Evolutionary conservation across 192 early-diverging fungal species (phyloP).

Genomic region (Coemansia sp.): DNA sequence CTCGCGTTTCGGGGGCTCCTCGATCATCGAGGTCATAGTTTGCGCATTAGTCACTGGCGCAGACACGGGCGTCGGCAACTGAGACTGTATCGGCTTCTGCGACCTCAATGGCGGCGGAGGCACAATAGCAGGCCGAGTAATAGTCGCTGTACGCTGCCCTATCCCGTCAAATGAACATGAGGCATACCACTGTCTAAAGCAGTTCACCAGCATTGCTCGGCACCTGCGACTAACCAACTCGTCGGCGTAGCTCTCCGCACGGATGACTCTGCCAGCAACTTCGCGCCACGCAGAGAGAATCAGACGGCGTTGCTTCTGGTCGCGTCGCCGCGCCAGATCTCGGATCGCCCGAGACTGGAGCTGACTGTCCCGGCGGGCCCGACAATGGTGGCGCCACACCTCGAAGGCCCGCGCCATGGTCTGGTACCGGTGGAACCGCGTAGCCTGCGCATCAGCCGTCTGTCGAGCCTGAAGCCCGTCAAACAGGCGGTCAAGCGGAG

Average conservation of each 20-base stretch:
- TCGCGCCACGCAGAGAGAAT: constrained; percentile 39
- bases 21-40: constrained; percentile 33
- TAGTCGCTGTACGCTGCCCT: not conserved
- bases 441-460: not conserved
- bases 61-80: not conserved
- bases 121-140: not conserved
- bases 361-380: constrained; percentile 14
- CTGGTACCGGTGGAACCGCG: constrained; percentile 2
- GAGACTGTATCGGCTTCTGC: not conserved
- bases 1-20: not conserved
- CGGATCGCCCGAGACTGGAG: constrained; percentile 36
- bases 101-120: not conserved
- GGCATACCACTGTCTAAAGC: constrained; percentile 11
- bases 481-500: constrained; percentile 1
- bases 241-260: constrained; percentile 5
- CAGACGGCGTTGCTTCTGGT: constrained; percentile 31
- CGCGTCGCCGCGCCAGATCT: constrained; percentile 25
- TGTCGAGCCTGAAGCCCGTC: not conserved
- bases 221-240: not conserved
- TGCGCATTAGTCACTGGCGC: constrained; percentile 19
- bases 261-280: constrained; percentile 10
- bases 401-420: not conserved
- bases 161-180: not conserved
- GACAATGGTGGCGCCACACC: not conserved
- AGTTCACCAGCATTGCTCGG: not conserved